A percentile compares a stretch with the other conserved stretches of the same genome.
Conservation (phyloP, 768 basidiomycete genomes). For the Mycena chlorophos region DNA sequence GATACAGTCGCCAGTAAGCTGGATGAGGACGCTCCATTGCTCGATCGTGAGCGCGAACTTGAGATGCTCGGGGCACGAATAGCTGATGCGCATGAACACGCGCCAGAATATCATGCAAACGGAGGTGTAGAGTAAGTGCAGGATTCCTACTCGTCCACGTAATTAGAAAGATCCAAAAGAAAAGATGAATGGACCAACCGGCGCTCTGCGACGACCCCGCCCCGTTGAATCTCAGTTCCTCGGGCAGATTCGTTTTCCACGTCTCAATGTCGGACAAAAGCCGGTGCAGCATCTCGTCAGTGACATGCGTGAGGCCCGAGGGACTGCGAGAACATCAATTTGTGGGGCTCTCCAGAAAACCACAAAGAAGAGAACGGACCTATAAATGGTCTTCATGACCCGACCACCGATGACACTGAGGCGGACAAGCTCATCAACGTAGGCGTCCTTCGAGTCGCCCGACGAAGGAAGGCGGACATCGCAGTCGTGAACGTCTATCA, state of each 20-base stretch:
- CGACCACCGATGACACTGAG: constrained; percentile 89
- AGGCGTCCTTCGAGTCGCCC: constrained; percentile 74
- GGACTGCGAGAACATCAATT: constrained; percentile 49
- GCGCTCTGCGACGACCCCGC: constrained; percentile 62
- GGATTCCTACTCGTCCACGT: constrained; percentile 54
- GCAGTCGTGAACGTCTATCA: constrained; percentile 97
- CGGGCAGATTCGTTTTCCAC: constrained; percentile 81
- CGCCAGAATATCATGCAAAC: constrained; percentile 98
- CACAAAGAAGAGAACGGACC: constrained; percentile 47
- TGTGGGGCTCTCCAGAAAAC: constrained; percentile 11
- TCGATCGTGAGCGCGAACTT: constrained; percentile 82
- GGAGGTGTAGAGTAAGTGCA: constrained; percentile 86
- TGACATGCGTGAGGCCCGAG: constrained; percentile 83
- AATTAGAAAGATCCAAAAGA: background rate
- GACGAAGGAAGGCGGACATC: constrained; percentile 91
- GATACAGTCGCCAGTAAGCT: constrained; percentile 75
- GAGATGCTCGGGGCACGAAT: constrained; percentile 85
- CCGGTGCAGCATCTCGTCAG: constrained; percentile 71
- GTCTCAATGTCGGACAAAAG: constrained; percentile 65
- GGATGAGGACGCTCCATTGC: constrained; percentile 74
- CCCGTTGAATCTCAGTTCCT: constrained; percentile 75
- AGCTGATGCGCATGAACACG: constrained; percentile 97
- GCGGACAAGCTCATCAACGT: constrained; percentile 89
- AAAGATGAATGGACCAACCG: constrained; percentile 48
- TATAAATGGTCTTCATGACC: constrained; percentile 92